Base-by-base conservation (phyloP, 1,139 yeast genomes). In the Hemisphaericaspora xylanilytica region DNA sequence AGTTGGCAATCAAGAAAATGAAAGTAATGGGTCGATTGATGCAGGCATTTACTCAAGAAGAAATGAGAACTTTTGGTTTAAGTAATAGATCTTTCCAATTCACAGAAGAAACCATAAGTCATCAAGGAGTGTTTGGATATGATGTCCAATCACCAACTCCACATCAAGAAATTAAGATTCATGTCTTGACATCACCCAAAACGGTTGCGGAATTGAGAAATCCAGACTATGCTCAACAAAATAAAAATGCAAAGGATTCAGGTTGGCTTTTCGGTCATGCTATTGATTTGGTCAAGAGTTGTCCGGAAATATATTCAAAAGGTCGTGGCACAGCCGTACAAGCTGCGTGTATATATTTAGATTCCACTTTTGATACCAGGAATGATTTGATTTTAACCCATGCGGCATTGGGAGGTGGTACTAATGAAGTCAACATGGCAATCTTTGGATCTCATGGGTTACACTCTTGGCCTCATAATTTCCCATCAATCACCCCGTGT, bases 361-460 rank as follows among this genome's bases (percentile, higher is more conserved):
- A 92, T 60, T 74, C 95, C 0, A 90, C 85, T 52, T 92, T 88
- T 83, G 96, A 90, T 55, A 65, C 69, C 1, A 50, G 63, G 25
- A 56, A 57, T 25, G 73, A 81, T 33, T 63, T 88, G 47, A 82
- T 92, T 35, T 62, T 81, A 36, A 88, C 90, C 2, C 97, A 92
- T 64, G 97, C 97, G 3, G 97, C 97, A 0, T 66, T 92, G 15
- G 97, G 97, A 30, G 97, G 97, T 26, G 95, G 95, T 6, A 72
- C 74, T 18, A 81, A 73, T 31, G 72, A 79, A 33, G 70, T 86
- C 26, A 80, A 79, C 46, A 63, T 92, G 43, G 97, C 96, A 0
- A 88, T 92, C 13, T 90, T 90, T 62, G 98, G 98, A 3, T 84
- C 95, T 3, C 98, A 92, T 56, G 94, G 96, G 0, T 52, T 89